Evolutionary conservation across 805 yeast genomes (phyloP).

Genomic region (Teunomyces tritomae): DNA sequence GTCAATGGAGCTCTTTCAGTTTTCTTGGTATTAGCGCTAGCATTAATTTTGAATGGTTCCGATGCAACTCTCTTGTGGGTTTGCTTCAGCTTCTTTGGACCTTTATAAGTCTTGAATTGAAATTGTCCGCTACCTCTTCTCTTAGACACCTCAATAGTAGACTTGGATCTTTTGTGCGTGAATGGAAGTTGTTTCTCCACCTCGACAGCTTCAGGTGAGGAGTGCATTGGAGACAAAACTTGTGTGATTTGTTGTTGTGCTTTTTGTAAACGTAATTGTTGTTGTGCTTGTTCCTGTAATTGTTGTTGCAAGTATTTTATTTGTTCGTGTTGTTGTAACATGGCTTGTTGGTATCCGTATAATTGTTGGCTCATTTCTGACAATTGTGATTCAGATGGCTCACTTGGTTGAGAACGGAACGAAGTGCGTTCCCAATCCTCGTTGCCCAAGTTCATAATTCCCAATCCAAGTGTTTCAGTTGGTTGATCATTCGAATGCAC

Average conservation of each 20-base stretch:
- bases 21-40: neutral
- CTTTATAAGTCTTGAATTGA: constrained; percentile 31
- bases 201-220: constrained; percentile 1
- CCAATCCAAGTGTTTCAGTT: constrained; percentile 21
- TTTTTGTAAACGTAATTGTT: constrained; percentile 6
- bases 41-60: constrained; percentile 13
- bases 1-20: constrained; percentile 4
- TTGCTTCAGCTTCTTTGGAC: constrained; percentile 22
- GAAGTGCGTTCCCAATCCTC: constrained; percentile 16
- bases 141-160: constrained; percentile 19
- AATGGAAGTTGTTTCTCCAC: constrained; percentile 5
- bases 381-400: constrained; percentile 1
- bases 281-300: constrained; percentile 19
- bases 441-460: constrained; percentile 23
- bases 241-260: constrained; percentile 5
- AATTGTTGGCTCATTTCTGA: constrained; percentile 10
- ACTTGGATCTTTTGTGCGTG: constrained; percentile 26
- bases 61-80: constrained; percentile 21
- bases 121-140: constrained; percentile 19
- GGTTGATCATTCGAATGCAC: constrained; percentile 9
- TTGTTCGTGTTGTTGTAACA: constrained; percentile 24
- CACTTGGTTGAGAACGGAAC: constrained; percentile 1
- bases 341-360: constrained; percentile 17
- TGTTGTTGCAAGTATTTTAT: constrained; percentile 21
- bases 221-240: neutral